Percentiles rank a stretch among this genome's conserved stretches.
phyloP scores from a whole-genome alignment of 208 protist genomes.

The Crithidia fasciculata region DNA sequence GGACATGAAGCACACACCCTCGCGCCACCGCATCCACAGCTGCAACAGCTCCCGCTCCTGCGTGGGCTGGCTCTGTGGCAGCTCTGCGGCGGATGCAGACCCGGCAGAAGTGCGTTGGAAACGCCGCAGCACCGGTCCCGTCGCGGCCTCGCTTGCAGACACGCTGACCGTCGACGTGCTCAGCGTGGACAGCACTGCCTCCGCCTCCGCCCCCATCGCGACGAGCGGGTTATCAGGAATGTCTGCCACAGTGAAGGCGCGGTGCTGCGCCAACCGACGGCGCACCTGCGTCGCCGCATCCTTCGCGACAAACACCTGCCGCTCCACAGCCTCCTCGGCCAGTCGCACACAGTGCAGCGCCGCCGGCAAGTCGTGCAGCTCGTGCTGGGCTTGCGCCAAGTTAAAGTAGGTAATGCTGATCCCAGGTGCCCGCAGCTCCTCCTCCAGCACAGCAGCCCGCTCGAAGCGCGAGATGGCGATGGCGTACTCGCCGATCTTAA shows the following conservation, averaged over 20 bases:
- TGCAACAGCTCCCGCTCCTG: conserved; percentile 23
- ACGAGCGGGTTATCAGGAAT: conserved; percentile 1
- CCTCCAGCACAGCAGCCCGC: conserved; percentile 60
- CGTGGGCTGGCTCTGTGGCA: neutral
- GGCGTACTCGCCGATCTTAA: conserved; percentile 75
- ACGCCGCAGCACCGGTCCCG: neutral
- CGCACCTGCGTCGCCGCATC: conserved; percentile 34
- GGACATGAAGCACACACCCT: conserved; percentile 66
- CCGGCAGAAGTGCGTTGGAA: neutral
- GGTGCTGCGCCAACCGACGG: conserved; percentile 14
- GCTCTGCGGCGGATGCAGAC: neutral
- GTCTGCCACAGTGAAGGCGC: conserved; percentile 12
- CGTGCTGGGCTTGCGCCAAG: conserved; percentile 69
- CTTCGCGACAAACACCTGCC: conserved; percentile 41
- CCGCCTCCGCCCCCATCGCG: conserved; percentile 1
- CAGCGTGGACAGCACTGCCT: neutral
- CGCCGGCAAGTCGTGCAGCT: conserved; percentile 30
- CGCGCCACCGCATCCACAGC: conserved; percentile 63
- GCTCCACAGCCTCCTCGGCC: conserved; percentile 68
- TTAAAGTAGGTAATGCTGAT: conserved; percentile 87
- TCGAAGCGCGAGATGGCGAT: conserved; percentile 54
- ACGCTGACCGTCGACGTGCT: neutral
- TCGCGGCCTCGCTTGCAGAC: neutral
- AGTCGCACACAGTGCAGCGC: conserved; percentile 45
- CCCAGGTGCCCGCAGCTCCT: conserved; percentile 50